Percentiles rank a stretch among this genome's conserved stretches.
Evolutionary conservation across 164 flowering plant genomes (phyloP).

Genomic region (Tetrastigma voinierianum): DNA sequence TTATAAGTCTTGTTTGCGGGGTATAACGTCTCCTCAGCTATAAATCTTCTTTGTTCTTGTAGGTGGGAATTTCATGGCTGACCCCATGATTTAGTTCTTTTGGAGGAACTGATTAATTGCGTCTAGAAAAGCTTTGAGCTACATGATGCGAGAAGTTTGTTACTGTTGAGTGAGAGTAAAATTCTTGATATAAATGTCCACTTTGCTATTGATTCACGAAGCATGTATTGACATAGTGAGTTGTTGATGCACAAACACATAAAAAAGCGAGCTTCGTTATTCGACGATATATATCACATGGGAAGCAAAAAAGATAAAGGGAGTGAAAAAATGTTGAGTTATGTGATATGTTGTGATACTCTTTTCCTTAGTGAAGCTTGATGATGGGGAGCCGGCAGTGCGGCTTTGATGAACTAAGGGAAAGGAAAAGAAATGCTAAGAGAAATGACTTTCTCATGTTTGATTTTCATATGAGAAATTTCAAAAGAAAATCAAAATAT

Average conservation of each 20-base stretch:
- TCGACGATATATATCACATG: not conserved
- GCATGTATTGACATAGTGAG: not conserved
- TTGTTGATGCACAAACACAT: not conserved
- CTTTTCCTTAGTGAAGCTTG: no score
- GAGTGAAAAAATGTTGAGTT: not conserved
- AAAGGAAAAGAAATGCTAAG: no score
- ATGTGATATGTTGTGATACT: not conserved
- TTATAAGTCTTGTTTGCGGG: constrained; percentile 46
- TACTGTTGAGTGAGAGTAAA: constrained; percentile 94
- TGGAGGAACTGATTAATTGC: constrained; percentile 98
- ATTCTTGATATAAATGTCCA: not conserved
- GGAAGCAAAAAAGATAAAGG: no score
- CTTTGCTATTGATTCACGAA: not conserved
- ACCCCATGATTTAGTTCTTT: constrained; percentile 99
- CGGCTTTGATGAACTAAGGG: no score
- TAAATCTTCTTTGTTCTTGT: constrained; percentile 95
- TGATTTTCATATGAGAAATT: no score
- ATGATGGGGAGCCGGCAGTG: no score
- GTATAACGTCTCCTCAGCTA: constrained; percentile 88
- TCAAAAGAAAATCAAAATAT: no score
- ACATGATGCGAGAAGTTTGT: constrained; percentile 90
- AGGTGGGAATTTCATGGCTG: constrained; percentile 99
- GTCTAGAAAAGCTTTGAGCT: constrained; percentile 92
- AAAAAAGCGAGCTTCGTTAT: not conserved
- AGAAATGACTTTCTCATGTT: no score